A percentile compares a stretch with the other conserved stretches of the same genome.
Evolutionary conservation across 768 basidiomycete species (phyloP).

Genomic region (Lactifluus rugatus): DNA sequence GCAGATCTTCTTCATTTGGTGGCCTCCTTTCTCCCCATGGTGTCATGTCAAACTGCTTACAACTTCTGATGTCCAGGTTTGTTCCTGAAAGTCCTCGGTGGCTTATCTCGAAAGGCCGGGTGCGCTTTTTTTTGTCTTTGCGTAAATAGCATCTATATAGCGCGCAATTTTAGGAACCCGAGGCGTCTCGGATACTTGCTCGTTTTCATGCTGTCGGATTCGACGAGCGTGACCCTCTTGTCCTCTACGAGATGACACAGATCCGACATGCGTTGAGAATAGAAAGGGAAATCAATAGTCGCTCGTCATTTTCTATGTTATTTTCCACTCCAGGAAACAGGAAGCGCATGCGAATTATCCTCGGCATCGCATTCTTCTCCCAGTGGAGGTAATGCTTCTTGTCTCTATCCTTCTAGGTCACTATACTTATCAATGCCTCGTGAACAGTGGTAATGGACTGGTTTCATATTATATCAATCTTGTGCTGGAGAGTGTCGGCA

Average conservation of each 20-base stretch:
- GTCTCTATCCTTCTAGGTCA: neutral
- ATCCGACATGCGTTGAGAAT: constrained; percentile 58
- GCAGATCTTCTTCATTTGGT: constrained; percentile 49
- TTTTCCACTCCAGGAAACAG: constrained; percentile 58
- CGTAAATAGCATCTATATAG: neutral
- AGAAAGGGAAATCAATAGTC: constrained; percentile 45
- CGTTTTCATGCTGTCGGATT: constrained; percentile 61
- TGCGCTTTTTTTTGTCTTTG: constrained; percentile 23
- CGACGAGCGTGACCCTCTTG: constrained; percentile 49
- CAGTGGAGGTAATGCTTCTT: constrained; percentile 58
- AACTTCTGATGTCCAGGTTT: constrained; percentile 34
- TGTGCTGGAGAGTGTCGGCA: constrained; percentile 55
- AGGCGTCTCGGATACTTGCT: constrained; percentile 53
- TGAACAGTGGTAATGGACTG: constrained; percentile 52
- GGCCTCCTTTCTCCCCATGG: constrained; percentile 7
- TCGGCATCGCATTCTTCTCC: constrained; percentile 58
- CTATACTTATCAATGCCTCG: neutral
- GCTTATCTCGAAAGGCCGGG: constrained; percentile 51
- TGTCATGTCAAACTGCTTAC: neutral
- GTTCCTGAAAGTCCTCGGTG: constrained; percentile 62
- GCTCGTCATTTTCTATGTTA: constrained; percentile 42
- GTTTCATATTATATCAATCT: constrained; percentile 68
- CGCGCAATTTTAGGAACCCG: constrained; percentile 33
- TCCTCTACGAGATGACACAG: constrained; percentile 45
- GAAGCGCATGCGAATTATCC: constrained; percentile 55